Conservation (phyloP, 164 flowering plant species). For the Dillenia suffruticosa region DNA sequence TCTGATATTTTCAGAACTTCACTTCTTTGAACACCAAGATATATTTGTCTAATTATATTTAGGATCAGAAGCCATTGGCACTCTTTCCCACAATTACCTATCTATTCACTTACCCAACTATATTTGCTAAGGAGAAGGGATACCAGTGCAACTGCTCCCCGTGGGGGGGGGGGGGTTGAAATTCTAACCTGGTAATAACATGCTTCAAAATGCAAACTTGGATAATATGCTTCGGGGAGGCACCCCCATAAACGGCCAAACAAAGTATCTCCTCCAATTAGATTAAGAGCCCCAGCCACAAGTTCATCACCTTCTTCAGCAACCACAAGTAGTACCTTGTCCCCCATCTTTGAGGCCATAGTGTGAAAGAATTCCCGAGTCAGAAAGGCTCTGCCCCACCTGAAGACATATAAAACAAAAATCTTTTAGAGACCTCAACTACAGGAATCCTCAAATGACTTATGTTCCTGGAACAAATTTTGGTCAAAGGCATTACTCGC, state of each 20-base stretch:
- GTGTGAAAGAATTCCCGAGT: constrained; percentile 88
- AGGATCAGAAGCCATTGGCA: no score
- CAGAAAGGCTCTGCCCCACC: constrained; percentile 92
- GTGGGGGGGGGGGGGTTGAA: no score
- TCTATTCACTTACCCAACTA: no score
- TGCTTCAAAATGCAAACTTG: constrained; percentile 94
- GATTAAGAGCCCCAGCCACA: constrained; percentile 95
- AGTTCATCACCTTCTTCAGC: constrained; percentile 89
- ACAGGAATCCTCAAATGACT: not conserved
- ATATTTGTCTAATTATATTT: no score
- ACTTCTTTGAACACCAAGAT: no score
- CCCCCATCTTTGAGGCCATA: constrained; percentile 91
- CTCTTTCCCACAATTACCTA: no score
- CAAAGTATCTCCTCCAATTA: constrained; percentile 86
- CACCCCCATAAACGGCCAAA: constrained; percentile 98
- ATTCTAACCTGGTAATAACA: constrained; percentile 89
- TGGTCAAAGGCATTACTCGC: not conserved
- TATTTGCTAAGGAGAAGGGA: no score
- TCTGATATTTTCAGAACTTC: no score
- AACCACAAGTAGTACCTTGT: constrained; percentile 64
- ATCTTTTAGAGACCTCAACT: not conserved
- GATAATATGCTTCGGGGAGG: constrained; percentile 65
- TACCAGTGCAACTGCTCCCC: no score
- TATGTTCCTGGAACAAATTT: not conserved
- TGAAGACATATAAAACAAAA: constrained; percentile 15